Evolutionary conservation across 768 basidiomycete species (phyloP).

Genomic region (Trametopsis cervina): DNA sequence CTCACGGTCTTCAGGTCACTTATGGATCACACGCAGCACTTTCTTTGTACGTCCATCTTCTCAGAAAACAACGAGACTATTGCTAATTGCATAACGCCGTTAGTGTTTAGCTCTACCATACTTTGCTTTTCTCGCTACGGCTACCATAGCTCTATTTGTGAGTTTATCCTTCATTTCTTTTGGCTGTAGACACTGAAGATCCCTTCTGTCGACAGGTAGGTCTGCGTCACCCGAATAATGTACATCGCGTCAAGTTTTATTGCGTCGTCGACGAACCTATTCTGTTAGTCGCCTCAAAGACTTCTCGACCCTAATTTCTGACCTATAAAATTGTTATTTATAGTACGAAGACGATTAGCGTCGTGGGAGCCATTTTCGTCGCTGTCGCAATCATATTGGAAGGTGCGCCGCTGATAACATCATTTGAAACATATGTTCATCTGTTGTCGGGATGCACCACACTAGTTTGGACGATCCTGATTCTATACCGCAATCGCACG

Average conservation of each 20-base stretch:
- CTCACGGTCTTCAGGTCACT: background rate
- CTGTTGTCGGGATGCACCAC: background rate
- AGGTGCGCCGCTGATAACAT: slow-evolving; percentile 1
- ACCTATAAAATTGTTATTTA: background rate
- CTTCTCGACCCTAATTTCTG: background rate
- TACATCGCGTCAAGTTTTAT: slow-evolving; percentile 10
- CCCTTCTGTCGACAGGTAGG: slow-evolving; percentile 3
- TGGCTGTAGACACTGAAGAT: background rate
- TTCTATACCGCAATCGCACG: slow-evolving; percentile 5
- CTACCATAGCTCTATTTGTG: background rate
- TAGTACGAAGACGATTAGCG: slow-evolving; percentile 7
- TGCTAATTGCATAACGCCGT: background rate
- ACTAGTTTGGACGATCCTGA: slow-evolving; percentile 10
- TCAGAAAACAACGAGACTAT: background rate
- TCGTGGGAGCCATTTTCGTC: slow-evolving; percentile 3
- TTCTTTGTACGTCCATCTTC: slow-evolving; percentile 1
- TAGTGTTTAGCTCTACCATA: slow-evolving; percentile 5
- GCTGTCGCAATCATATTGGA: slow-evolving; percentile 7
- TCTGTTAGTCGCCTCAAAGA: slow-evolving; percentile 1
- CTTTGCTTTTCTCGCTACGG: background rate
- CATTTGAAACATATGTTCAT: background rate
- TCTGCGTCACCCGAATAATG: slow-evolving; percentile 2
- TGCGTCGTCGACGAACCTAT: slow-evolving; percentile 8
- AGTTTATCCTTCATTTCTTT: background rate
- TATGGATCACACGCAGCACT: background rate